Conservation (phyloP, 108 stramenopile species). For the Aurantiochytrium sp. region DNA sequence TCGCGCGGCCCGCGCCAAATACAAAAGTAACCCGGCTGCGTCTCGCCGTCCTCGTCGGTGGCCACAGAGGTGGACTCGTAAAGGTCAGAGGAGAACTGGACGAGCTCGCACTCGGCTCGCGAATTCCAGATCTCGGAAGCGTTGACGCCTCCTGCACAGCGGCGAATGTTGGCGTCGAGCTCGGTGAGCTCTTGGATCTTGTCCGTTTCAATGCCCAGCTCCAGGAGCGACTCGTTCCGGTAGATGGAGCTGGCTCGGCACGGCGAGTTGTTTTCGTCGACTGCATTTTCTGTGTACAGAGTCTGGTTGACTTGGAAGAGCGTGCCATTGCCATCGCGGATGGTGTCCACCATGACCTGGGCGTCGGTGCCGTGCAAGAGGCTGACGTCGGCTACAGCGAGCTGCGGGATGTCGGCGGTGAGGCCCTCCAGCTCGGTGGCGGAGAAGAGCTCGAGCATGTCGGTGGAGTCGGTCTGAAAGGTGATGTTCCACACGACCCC, state of each 20-base stretch:
- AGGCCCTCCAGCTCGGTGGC: neutral
- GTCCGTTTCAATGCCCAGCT: neutral
- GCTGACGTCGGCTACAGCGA: neutral
- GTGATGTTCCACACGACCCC: neutral
- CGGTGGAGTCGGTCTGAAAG: neutral
- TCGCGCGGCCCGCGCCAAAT: neutral
- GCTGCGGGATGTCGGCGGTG: neutral
- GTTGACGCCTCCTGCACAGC: neutral
- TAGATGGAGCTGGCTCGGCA: neutral
- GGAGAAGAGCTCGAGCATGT: neutral
- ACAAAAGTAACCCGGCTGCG: neutral
- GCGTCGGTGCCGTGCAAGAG: neutral
- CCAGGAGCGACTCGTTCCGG: neutral
- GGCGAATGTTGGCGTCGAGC: neutral
- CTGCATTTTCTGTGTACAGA: neutral
- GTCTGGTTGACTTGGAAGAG: neutral
- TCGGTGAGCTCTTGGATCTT: neutral
- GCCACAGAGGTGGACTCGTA: neutral
- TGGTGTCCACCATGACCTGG: neutral
- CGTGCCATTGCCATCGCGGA: neutral
- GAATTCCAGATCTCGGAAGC: neutral
- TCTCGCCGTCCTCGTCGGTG: neutral
- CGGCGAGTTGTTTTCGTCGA: neutral
- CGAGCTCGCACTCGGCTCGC: neutral
- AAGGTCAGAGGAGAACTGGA: neutral